Evolutionary conservation across 352 stramenopile species (phyloP).

Genomic region (Pythium scleroteichum): DNA sequence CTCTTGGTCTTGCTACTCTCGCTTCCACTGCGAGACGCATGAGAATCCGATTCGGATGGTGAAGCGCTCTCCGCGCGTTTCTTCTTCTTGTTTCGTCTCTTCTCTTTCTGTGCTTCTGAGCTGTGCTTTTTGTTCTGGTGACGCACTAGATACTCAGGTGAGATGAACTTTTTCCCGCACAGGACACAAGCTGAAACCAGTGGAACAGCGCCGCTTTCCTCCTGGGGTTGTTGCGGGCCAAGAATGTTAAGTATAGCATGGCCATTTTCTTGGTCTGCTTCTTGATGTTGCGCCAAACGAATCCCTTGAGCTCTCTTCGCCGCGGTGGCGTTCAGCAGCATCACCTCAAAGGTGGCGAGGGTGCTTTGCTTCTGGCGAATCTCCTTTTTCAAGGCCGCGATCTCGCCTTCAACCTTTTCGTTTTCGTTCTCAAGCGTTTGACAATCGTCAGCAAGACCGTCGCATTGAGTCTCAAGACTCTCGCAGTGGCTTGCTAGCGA

Average conservation of each 20-base stretch:
- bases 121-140: conserved; percentile 68
- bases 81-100: conserved; percentile 30
- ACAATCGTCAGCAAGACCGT: conserved; percentile 57
- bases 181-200: conserved; percentile 47
- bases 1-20: conserved; percentile 7
- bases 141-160: conserved; percentile 65
- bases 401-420: conserved; percentile 54
- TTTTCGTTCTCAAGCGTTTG: conserved; percentile 67
- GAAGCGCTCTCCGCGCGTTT: conserved; percentile 17
- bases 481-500: conserved; percentile 71
- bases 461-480: conserved; percentile 68
- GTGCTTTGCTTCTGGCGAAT: conserved; percentile 82
- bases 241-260: conserved; percentile 12
- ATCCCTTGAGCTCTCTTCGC: conserved; percentile 23
- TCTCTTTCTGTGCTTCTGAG: conserved; percentile 10
- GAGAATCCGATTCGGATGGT: conserved; percentile 11
- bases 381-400: conserved; percentile 67
- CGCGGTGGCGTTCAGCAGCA: conserved; percentile 66
- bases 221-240: conserved; percentile 2
- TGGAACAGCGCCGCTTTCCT: conserved; percentile 40
- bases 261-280: conserved; percentile 23
- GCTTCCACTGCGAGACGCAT: conserved; percentile 6
- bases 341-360: conserved; percentile 78
- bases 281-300: conserved; percentile 4
- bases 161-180: conserved; percentile 78